A percentile compares a stretch with the other conserved stretches of the same genome.
These are phyloP conservation scores for Aspergillus ruber DNA, from an alignment of 2,329 filamentous ascomycete genomes.

Conservation along the genomic window DNA sequence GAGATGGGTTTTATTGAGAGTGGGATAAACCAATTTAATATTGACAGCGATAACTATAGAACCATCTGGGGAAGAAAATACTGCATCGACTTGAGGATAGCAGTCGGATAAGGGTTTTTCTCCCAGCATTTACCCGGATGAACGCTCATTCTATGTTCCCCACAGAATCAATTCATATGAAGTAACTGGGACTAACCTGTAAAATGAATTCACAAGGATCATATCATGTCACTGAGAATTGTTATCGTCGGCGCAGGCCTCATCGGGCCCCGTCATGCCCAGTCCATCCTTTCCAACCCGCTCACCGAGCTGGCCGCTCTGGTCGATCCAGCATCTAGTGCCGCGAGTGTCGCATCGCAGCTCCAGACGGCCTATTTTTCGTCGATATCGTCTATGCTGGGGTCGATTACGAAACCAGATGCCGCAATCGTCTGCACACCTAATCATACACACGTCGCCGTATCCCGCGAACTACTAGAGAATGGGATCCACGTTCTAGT, in stretches of 20 bases:
- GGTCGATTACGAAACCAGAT: conserved; percentile 35
- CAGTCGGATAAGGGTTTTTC: background rate
- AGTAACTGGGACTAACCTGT: background rate
- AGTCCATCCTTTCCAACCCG: conserved; percentile 36
- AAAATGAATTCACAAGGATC: background rate
- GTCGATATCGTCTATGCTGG: conserved; percentile 41
- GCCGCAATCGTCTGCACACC: conserved; percentile 56
- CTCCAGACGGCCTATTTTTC: conserved; percentile 36
- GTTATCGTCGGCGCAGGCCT: conserved; percentile 44
- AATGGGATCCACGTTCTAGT: conserved; percentile 49
- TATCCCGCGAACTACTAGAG: conserved; percentile 45
- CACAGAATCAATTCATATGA: too few species aligned
- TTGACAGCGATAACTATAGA: too few species aligned
- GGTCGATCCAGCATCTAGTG: conserved; percentile 41
- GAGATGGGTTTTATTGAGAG: too few species aligned
- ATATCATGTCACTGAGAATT: conserved; percentile 24
- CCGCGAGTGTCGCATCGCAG: conserved; percentile 26
- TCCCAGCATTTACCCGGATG: background rate
- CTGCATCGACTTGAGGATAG: too few species aligned
- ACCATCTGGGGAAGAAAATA: too few species aligned
- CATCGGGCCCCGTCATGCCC: conserved; percentile 47
- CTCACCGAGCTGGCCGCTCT: conserved; percentile 38
- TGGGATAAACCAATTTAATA: too few species aligned
- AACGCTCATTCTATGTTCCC: background rate
- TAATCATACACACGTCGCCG: conserved; percentile 51